phyloP scores from a whole-genome alignment of 2,329 filamentous ascomycete species.

The Nectriaceae sp. region DNA sequence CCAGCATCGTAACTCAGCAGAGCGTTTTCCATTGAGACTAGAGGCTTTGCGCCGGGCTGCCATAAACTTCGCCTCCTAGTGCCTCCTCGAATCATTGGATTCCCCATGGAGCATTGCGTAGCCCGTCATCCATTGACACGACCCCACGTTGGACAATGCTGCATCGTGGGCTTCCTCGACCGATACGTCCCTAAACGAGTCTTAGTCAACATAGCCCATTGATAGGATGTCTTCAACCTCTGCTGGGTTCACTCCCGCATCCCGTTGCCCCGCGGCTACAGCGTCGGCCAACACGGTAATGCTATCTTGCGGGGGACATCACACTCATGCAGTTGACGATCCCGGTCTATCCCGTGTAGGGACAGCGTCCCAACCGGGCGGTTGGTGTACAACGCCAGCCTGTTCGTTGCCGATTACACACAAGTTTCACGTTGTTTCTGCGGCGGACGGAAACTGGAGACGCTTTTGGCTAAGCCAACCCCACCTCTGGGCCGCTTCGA shows the following conservation, averaged over 20 bases:
- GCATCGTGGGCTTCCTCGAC: conserved; percentile 24
- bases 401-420: conserved; percentile 21
- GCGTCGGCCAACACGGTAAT: conserved; percentile 23
- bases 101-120: conserved; percentile 14
- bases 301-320: conserved; percentile 25
- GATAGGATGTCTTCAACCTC: conserved; percentile 7
- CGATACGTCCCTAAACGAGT: conserved; percentile 17
- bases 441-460: background rate
- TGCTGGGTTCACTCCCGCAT: conserved; percentile 24
- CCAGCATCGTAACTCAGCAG: conserved; percentile 21
- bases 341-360: conserved; percentile 29
- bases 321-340: conserved; percentile 19
- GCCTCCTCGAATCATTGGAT: conserved; percentile 20
- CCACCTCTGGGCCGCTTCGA: conserved; percentile 21
- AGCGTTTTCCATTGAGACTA: conserved; percentile 12
- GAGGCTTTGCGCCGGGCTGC: conserved; percentile 14
- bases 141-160: conserved; percentile 31
- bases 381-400: conserved; percentile 23
- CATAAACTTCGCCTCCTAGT: conserved; percentile 17
- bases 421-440: conserved; percentile 14
- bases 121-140: conserved; percentile 29
- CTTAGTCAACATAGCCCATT: background rate
- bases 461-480: conserved; percentile 21
- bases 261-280: conserved; percentile 28
- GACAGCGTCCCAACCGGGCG: conserved; percentile 27